Evolutionary conservation across 176 grass and related monocot species (phyloP).

Genomic region (Dendrocalamus sinicus): DNA sequence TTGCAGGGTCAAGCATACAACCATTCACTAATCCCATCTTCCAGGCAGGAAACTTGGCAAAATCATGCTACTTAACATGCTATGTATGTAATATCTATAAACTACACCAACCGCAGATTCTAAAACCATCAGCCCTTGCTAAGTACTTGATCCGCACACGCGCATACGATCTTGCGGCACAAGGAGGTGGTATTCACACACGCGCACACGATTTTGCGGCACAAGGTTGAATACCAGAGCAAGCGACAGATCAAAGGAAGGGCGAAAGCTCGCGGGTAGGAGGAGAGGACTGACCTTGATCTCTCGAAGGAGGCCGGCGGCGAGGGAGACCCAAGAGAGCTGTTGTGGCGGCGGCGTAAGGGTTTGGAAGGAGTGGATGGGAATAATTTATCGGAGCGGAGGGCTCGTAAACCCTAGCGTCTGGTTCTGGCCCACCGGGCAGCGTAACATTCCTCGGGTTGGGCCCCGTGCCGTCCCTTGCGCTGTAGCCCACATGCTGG

Average conservation of each 20-base stretch:
- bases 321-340: slow-evolving; percentile 18
- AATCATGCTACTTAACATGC: neutral
- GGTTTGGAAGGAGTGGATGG: neutral
- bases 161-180: neutral
- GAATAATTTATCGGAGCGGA: neutral
- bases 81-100: neutral
- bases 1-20: neutral
- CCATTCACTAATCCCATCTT: neutral
- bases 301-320: slow-evolving; percentile 21
- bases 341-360: slow-evolving; percentile 42
- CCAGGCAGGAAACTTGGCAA: neutral
- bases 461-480: neutral
- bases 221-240: neutral
- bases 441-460: neutral
- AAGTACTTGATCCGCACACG: neutral
- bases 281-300: slow-evolving; percentile 30
- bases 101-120: neutral
- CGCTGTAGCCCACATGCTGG: neutral
- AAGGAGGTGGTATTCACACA: neutral
- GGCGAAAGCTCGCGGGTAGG: neutral
- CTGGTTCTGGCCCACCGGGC: neutral
- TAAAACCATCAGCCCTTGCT: neutral
- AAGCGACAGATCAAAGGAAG: neutral
- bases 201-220: neutral
- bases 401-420: slow-evolving; percentile 46